Conservation (phyloP, 176 grass and related monocot species). For the Oryza brachyantha region DNA sequence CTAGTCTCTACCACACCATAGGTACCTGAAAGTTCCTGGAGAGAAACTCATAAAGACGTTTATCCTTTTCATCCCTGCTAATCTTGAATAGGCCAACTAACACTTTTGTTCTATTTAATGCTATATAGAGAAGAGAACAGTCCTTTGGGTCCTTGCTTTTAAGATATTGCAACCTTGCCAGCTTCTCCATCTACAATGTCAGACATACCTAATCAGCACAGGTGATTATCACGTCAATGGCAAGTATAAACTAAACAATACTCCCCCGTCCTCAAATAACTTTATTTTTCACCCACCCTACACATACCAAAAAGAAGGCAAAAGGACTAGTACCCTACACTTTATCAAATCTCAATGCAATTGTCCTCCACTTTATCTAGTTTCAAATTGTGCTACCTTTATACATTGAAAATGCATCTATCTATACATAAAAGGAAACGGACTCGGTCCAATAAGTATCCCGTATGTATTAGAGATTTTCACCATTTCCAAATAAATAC, state of each 20-base stretch:
- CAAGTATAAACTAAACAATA: slow-evolving; percentile 31
- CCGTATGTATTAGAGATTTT: too few species aligned
- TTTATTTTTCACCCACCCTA: too few species aligned
- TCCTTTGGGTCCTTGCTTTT: slow-evolving; percentile 90
- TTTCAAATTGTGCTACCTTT: too few species aligned
- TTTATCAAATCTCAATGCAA: too few species aligned
- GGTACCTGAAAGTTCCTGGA: slow-evolving; percentile 89
- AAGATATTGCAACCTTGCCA: slow-evolving; percentile 93
- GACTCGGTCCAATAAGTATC: too few species aligned
- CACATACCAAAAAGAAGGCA: too few species aligned
- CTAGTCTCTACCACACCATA: slow-evolving; percentile 15
- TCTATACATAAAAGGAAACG: too few species aligned
- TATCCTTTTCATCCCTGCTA: slow-evolving; percentile 88
- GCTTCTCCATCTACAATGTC: slow-evolving; percentile 90
- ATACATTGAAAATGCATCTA: too few species aligned
- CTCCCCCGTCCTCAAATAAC: too few species aligned
- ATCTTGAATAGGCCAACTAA: slow-evolving; percentile 93
- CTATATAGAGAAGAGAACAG: slow-evolving; percentile 92
- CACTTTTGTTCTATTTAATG: slow-evolving; percentile 83
- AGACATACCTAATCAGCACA: slow-evolving; percentile 48
- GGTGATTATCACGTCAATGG: slow-evolving; percentile 38
- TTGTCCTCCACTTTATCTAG: too few species aligned
- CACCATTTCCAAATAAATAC: too few species aligned
- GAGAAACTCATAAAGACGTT: slow-evolving; percentile 76
- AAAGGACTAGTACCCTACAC: too few species aligned